Conservation (phyloP, 768 basidiomycete species). For the Solioccasus polychromus region DNA sequence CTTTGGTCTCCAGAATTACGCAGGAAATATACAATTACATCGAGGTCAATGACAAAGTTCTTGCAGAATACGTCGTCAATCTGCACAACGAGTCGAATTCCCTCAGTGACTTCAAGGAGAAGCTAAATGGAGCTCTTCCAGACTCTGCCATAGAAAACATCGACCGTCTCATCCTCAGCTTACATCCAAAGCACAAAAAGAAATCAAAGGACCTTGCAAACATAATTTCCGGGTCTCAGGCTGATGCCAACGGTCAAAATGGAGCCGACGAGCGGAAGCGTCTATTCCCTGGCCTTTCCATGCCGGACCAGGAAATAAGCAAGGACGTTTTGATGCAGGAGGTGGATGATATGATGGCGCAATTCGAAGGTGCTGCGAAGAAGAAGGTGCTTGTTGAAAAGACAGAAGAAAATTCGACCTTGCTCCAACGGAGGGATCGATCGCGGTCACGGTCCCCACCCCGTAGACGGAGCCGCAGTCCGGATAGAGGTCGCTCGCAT, state of each 20-base stretch:
- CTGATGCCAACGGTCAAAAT: conserved; percentile 28
- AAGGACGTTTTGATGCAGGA: conserved; percentile 87
- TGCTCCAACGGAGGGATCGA: conserved; percentile 56
- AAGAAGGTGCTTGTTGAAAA: conserved; percentile 46
- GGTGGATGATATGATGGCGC: conserved; percentile 84
- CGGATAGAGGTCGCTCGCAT: conserved; percentile 52
- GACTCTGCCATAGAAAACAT: conserved; percentile 90
- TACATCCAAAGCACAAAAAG: conserved; percentile 97
- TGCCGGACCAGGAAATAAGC: conserved; percentile 65
- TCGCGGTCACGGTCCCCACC: conserved; percentile 46
- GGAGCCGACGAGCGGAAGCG: conserved; percentile 80
- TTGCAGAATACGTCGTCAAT: conserved; percentile 92
- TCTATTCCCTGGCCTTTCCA: conserved; percentile 85
- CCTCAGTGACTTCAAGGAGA: conserved; percentile 75
- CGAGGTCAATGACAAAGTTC: conserved; percentile 82
- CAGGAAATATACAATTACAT: conserved; percentile 91
- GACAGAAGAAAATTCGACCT: conserved; percentile 46
- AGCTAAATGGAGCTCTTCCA: conserved; percentile 79
- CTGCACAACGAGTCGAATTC: conserved; percentile 84
- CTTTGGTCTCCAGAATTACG: conserved; percentile 85
- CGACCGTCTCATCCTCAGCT: conserved; percentile 88
- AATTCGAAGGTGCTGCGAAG: conserved; percentile 66
- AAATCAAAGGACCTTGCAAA: conserved; percentile 38
- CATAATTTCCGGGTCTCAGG: conserved; percentile 34
- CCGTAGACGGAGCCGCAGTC: conserved; percentile 56